phyloP scores from a whole-genome alignment of 345 rosid species.

The Dipteronia sinensis region DNA sequence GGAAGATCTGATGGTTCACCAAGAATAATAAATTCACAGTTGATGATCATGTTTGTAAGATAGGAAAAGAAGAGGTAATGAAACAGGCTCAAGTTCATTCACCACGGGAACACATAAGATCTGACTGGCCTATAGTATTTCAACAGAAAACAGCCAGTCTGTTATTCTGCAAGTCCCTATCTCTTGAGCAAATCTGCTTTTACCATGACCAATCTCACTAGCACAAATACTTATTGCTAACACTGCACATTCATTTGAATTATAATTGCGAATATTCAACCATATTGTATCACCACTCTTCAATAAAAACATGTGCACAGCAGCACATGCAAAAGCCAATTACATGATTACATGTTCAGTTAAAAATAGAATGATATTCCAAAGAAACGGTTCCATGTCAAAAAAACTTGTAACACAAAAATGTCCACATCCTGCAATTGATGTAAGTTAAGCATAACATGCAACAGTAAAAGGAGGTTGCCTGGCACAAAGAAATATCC shows the following conservation, averaged over 20 bases:
- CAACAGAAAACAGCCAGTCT: background rate
- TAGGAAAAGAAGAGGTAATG: background rate
- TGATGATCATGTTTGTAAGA: background rate
- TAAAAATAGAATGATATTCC: background rate
- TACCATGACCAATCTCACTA: conserved; percentile 1
- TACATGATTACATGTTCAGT: background rate
- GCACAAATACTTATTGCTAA: background rate
- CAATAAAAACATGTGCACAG: background rate
- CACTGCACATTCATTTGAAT: background rate
- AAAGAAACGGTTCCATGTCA: background rate
- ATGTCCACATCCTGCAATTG: background rate
- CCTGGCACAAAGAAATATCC: conserved; percentile 28
- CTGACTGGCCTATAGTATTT: background rate
- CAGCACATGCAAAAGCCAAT: conserved; percentile 10
- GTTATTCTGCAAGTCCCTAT: background rate
- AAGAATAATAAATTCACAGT: background rate
- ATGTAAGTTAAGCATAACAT: background rate
- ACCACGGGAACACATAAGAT: background rate
- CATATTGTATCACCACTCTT: background rate
- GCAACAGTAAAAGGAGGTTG: conserved; percentile 1
- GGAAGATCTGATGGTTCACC: background rate
- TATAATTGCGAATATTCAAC: background rate
- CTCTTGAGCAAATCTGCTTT: background rate
- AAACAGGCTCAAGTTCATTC: conserved; percentile 1
- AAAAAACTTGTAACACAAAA: background rate